Evolutionary conservation across 2,329 filamentous ascomycete genomes (phyloP).

Genomic region (Cordyceps javanica): DNA sequence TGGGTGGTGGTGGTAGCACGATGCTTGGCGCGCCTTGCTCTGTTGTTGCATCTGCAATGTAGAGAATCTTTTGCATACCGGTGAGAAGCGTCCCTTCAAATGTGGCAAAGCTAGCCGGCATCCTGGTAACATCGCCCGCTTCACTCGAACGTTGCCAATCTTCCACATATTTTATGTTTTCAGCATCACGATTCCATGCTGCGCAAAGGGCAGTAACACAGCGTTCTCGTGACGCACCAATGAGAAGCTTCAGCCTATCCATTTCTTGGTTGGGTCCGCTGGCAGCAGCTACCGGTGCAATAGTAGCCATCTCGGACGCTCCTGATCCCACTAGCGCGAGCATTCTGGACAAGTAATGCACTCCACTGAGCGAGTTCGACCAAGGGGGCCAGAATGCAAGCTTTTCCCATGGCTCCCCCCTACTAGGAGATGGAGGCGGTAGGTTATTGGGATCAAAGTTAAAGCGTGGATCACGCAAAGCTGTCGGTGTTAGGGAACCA

Average conservation of each 20-base stretch:
- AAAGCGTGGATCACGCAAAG: slow-evolving; percentile 65
- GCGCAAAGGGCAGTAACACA: slow-evolving; percentile 80
- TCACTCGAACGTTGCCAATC: slow-evolving; percentile 86
- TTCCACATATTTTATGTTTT: slow-evolving; percentile 86
- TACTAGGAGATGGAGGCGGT: slow-evolving; percentile 68
- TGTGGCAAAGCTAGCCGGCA: slow-evolving; percentile 78
- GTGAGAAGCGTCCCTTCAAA: slow-evolving; percentile 77
- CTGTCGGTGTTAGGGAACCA: slow-evolving; percentile 44
- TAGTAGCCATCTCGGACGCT: slow-evolving; percentile 75
- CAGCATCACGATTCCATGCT: slow-evolving; percentile 89
- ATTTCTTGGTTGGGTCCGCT: slow-evolving; percentile 46
- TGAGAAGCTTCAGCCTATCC: slow-evolving; percentile 69
- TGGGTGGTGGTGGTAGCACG: slow-evolving; percentile 76
- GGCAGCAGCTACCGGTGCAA: slow-evolving; percentile 55
- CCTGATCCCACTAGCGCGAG: slow-evolving; percentile 78
- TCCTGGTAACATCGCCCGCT: slow-evolving; percentile 78
- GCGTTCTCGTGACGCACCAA: slow-evolving; percentile 74
- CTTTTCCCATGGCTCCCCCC: slow-evolving; percentile 85
- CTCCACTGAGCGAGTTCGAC: slow-evolving; percentile 87
- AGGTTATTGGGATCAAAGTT: slow-evolving; percentile 72
- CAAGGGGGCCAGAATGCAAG: slow-evolving; percentile 94
- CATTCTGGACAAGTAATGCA: slow-evolving; percentile 80
- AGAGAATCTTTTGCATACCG: slow-evolving; percentile 93
- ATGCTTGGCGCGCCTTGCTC: slow-evolving; percentile 71
- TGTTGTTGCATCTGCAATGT: slow-evolving; percentile 77